These are phyloP conservation scores for Maudiozyma bulderi DNA, from an alignment of 805 yeast species.

Conservation along the genomic window DNA sequence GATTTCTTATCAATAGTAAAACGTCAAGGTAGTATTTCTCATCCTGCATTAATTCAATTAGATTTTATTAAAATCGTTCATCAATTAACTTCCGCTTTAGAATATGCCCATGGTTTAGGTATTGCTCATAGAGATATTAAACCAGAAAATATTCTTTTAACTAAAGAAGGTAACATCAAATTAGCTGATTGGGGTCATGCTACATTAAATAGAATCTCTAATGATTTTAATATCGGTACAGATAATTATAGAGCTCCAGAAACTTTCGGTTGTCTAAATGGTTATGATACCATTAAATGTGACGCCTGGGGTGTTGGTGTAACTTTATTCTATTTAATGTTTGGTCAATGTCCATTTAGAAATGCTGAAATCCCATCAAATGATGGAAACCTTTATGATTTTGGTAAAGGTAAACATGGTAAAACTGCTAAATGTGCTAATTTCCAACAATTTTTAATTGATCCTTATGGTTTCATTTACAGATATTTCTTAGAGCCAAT, in stretches of 20 bases:
- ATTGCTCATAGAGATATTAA: constrained; percentile 64
- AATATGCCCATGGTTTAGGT: constrained; percentile 46
- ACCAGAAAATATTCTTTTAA: constrained; percentile 60
- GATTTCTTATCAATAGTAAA: constrained; percentile 33
- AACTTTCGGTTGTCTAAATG: constrained; percentile 34
- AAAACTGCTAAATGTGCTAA: constrained; percentile 3
- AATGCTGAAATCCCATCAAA: constrained; percentile 8
- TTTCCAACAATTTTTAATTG: constrained; percentile 34
- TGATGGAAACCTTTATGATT: background rate
- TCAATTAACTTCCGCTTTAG: constrained; percentile 45
- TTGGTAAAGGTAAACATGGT: background rate
- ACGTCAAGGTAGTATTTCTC: constrained; percentile 8
- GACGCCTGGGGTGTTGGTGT: constrained; percentile 88
- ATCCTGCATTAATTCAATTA: constrained; percentile 10
- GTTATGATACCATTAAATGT: constrained; percentile 63
- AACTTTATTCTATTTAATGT: constrained; percentile 65
- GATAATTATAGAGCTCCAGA: constrained; percentile 94
- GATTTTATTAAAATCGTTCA: constrained; percentile 33
- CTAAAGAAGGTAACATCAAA: constrained; percentile 43
- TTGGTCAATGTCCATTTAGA: constrained; percentile 78
- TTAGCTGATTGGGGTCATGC: constrained; percentile 71
- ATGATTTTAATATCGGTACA: constrained; percentile 49
- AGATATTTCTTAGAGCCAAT: constrained; percentile 17
- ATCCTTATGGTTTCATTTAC: constrained; percentile 17
- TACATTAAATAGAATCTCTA: constrained; percentile 29